Percentiles rank a stretch among this genome's conserved stretches.
Evolutionary conservation across 805 yeast genomes (phyloP).

Genomic region (Starmera dryadoides): DNA sequence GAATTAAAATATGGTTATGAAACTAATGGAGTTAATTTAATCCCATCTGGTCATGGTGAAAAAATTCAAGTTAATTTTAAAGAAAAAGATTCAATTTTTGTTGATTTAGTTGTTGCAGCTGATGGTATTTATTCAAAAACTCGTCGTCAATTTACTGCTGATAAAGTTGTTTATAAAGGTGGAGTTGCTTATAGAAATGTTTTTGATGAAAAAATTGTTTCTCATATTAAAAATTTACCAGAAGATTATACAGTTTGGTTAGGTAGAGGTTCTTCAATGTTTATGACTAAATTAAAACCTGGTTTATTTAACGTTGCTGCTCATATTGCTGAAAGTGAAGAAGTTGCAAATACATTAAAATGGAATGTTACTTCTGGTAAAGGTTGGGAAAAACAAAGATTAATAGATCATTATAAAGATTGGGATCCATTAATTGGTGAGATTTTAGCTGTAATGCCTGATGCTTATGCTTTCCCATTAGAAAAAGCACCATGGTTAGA

Average conservation of each 20-base stretch:
- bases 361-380: conserved; percentile 9
- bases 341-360: conserved; percentile 4
- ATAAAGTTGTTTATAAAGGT: conserved; percentile 8
- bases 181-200: conserved; percentile 10
- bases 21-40: conserved; percentile 1
- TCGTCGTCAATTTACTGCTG: conserved; percentile 9
- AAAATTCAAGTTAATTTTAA: conserved; percentile 4
- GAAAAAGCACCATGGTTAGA: conserved; percentile 12
- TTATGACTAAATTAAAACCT: conserved; percentile 8
- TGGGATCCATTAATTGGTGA: conserved; percentile 10
- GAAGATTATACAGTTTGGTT: conserved; percentile 9
- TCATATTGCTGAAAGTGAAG: conserved; percentile 7
- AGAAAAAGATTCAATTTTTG: conserved; percentile 3
- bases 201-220: conserved; percentile 5
- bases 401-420: conserved; percentile 8
- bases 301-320: conserved; percentile 10
- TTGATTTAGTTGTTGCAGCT: conserved; percentile 8
- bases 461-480: conserved; percentile 9
- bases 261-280: conserved; percentile 5
- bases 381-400: conserved; percentile 6
- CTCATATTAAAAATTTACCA: conserved; percentile 6
- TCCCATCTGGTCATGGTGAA: background rate
- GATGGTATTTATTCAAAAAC: conserved; percentile 12
- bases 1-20: conserved; percentile 1
- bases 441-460: conserved; percentile 8